phyloP scores from a whole-genome alignment of 768 basidiomycete species.

The Leucocoprinus leucothites region DNA sequence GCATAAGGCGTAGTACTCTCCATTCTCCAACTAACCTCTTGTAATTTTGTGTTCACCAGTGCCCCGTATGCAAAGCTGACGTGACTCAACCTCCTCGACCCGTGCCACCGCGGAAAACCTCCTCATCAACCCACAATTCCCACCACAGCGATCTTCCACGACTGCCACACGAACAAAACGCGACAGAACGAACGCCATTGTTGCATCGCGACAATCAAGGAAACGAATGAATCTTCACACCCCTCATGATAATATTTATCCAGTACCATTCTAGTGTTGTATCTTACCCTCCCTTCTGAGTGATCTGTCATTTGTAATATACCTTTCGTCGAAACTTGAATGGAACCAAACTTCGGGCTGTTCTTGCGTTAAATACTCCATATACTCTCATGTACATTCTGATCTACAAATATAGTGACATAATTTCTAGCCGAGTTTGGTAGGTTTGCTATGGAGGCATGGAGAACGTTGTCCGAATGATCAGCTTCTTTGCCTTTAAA shows the following conservation, averaged over 20 bases:
- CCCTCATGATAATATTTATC: constrained; percentile 5
- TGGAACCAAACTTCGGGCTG: background rate
- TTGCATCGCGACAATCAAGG: constrained; percentile 24
- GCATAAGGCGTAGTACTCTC: constrained; percentile 21
- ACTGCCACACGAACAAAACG: constrained; percentile 7
- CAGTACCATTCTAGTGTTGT: constrained; percentile 3
- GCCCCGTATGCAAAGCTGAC: constrained; percentile 90
- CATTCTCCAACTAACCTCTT: constrained; percentile 3
- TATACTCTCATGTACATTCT: background rate
- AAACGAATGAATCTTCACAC: constrained; percentile 12
- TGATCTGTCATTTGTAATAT: constrained; percentile 10
- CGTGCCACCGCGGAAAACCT: no score
- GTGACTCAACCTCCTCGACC: constrained; percentile 70
- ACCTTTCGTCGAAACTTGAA: constrained; percentile 9
- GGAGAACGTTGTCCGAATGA: background rate
- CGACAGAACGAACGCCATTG: constrained; percentile 38
- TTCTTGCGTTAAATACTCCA: background rate
- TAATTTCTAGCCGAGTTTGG: background rate
- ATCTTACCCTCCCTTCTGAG: background rate
- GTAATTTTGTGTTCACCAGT: constrained; percentile 42
- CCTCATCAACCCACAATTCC: constrained; percentile 15
- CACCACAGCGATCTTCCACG: constrained; percentile 13
- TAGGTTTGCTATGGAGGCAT: background rate
- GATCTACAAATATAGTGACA: background rate
- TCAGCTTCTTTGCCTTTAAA: constrained; percentile 6